Evolutionary conservation across 192 early-diverging fungal species (phyloP), one percentile per base, ranked within the genome.

Genomic region (Phycomyces blakesleeanus): DNA sequence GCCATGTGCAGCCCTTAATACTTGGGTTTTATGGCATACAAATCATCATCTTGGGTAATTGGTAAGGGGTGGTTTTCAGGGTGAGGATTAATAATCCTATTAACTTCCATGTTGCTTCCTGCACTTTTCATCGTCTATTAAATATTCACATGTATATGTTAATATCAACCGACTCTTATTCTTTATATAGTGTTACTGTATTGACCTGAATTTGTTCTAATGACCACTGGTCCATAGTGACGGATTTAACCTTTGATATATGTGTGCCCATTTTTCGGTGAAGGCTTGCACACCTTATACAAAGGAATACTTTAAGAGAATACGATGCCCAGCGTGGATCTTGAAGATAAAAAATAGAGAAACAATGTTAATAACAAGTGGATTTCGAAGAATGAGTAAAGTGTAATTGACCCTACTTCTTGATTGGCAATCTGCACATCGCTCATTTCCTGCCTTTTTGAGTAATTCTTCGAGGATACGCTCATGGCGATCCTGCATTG

Each of bases 231-330:
- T 98, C 96, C 68, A 96, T 77, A 22, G 81, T 86, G 34, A 93
- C 83, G 6, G 91, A 94, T 75, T 95, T 96, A 55, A 98, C 92
- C 67, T 89, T 91, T 27, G 91, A 88, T 29, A 98, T 91, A 52
- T 94, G 92, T 0, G 93, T 95, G 39, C 93, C 93, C 66, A 96
- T 78, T 66, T 86, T 89, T 34, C 91, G 74, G 60, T 93, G 91
- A 37, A 91, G 68, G 38, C 90, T 83, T 51, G 80, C 88, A 75
- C 96, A 98, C 5, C 93, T 82, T 26, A 97, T 96, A 78, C 96
- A 98, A 39, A 98, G 69, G 66, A 98, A 96, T 41, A 94, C 78
- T 5, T 95, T 94, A 40, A 97, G 69, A 69, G 93, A 94, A 87
- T 89, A 90, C 2, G 92, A 94, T 29, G 90, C 85, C 90, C 90